Conservation (phyloP, 2,329 filamentous ascomycete species). For the Diaporthe humulicola region DNA sequence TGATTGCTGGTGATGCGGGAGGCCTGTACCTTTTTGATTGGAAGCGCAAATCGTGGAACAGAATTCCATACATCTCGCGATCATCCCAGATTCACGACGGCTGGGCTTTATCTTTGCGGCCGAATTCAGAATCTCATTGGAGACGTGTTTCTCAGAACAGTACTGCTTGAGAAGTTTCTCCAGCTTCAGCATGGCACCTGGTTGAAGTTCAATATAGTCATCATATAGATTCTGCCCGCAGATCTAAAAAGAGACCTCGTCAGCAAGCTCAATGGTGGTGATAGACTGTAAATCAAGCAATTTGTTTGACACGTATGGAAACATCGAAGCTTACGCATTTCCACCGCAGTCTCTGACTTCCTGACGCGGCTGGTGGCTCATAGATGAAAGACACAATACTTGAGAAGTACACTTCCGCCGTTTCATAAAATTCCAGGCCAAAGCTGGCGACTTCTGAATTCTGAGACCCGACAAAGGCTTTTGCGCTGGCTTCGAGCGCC, state of each 20-base stretch:
- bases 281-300: no score
- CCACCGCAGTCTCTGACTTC: slow-evolving; percentile 2
- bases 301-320: no score
- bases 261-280: no score
- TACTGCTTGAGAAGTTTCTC: neutral
- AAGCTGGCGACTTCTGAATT: neutral
- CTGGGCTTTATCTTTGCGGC: no score
- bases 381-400: neutral
- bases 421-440: neutral
- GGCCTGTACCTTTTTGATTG: neutral
- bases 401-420: neutral
- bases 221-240: slow-evolving; percentile 29
- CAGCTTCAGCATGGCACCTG: neutral
- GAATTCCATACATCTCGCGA: neutral
- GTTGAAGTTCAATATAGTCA: slow-evolving; percentile 32
- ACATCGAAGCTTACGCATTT: slow-evolving; percentile 23
- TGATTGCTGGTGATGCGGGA: neutral
- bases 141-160: neutral
- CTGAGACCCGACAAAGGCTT: neutral
- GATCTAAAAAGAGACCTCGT: neutral
- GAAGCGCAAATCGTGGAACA: neutral
- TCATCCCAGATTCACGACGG: neutral
- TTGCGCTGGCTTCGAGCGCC: slow-evolving; percentile 7
- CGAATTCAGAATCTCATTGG: neutral
- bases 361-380: neutral